Conservation (phyloP, 495 filamentous ascomycete genomes). For the Penicillium dipodomyicola region DNA sequence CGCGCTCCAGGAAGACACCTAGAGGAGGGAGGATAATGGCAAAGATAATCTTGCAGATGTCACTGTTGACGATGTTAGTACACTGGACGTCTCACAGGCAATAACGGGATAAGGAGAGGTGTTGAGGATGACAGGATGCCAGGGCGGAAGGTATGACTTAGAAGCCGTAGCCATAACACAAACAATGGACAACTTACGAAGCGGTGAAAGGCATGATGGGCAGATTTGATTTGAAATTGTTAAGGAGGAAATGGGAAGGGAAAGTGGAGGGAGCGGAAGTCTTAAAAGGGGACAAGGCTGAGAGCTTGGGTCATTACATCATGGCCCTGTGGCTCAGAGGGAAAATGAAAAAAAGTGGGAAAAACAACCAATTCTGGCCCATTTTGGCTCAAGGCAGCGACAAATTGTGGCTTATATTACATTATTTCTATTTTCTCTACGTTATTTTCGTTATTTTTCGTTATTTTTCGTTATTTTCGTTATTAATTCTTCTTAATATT, state of each 20-base stretch:
- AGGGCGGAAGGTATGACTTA: neutral
- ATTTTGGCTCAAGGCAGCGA: neutral
- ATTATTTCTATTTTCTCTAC: neutral
- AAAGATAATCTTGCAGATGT: slow-evolving; percentile 90
- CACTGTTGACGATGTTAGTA: slow-evolving; percentile 47
- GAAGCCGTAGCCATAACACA: neutral
- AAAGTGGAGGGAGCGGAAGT: slow-evolving; percentile 4
- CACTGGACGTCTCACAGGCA: neutral
- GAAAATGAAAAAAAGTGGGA: neutral
- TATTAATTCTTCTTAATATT: neutral
- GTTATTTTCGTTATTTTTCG: neutral
- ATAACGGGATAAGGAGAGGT: neutral
- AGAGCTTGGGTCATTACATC: slow-evolving; percentile 23
- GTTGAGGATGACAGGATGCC: neutral
- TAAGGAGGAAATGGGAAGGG: neutral
- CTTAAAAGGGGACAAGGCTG: slow-evolving; percentile 17
- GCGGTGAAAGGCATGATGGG: slow-evolving; percentile 63
- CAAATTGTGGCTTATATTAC: slow-evolving; percentile 11
- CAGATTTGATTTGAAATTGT: neutral
- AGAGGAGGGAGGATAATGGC: slow-evolving; percentile 84
- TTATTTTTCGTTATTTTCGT: neutral
- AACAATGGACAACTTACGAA: slow-evolving; percentile 46
- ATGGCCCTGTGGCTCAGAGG: slow-evolving; percentile 24
- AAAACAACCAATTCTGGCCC: neutral
- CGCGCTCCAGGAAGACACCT: slow-evolving; percentile 87